These are phyloP conservation scores for Ogataea dorogensis DNA, from an alignment of 805 yeast species.

Conservation along the genomic window DNA sequence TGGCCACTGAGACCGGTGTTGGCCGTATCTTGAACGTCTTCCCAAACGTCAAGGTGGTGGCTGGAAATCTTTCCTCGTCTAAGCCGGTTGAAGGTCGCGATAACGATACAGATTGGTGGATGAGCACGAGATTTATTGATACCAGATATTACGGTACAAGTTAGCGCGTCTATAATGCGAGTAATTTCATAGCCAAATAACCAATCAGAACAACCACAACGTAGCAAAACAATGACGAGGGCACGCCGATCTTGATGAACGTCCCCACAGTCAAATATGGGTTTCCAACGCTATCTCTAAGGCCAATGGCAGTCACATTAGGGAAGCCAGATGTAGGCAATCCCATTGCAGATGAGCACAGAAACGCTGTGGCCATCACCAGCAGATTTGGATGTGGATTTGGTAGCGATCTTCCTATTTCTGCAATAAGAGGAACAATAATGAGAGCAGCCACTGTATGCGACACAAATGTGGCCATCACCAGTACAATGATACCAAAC, in stretches of 20 bases:
- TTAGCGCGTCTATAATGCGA: constrained; percentile 41
- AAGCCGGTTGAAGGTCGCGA: constrained; percentile 22
- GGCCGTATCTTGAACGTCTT: constrained; percentile 73
- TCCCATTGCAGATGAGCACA: constrained; percentile 97
- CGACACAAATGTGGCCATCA: constrained; percentile 91
- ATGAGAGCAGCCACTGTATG: constrained; percentile 97
- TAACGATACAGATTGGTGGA: constrained; percentile 53
- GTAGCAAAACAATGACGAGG: constrained; percentile 77
- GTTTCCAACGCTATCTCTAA: constrained; percentile 89
- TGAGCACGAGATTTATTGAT: constrained; percentile 70
- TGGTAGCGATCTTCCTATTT: constrained; percentile 73
- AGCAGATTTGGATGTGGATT: constrained; percentile 84
- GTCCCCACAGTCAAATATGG: constrained; percentile 84
- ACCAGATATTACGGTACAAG: constrained; percentile 72
- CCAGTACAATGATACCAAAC: constrained; percentile 78
- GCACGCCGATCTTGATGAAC: constrained; percentile 89
- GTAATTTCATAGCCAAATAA: constrained; percentile 61
- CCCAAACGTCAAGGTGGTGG: constrained; percentile 63
- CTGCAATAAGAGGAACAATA: constrained; percentile 84
- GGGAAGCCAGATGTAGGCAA: constrained; percentile 98
- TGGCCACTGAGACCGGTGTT: constrained; percentile 78
- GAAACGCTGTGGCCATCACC: constrained; percentile 59
- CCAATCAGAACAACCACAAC: constrained; percentile 75
- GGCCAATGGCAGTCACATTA: constrained; percentile 93
- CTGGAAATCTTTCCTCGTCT: constrained; percentile 57